These are phyloP conservation scores for Apiotrichum laibachii DNA, from an alignment of 1,284 basidiomycete genomes.

Conservation along the genomic window DNA sequence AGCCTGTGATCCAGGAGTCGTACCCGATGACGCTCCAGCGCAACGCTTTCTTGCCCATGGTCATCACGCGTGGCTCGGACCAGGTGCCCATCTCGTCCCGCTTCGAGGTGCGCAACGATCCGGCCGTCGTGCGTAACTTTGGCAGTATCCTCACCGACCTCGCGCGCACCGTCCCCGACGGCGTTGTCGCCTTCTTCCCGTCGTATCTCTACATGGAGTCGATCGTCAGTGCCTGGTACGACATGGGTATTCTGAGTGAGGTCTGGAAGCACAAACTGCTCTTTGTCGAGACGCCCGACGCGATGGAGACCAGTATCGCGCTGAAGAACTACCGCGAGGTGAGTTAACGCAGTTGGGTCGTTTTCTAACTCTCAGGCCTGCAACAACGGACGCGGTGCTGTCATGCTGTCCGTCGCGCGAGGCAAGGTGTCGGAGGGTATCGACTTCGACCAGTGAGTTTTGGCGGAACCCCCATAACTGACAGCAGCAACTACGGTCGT, in stretches of 20 bases:
- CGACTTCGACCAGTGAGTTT: constrained; percentile 84
- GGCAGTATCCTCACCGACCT: constrained; percentile 98
- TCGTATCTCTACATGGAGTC: constrained; percentile 99
- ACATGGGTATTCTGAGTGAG: constrained; percentile 99
- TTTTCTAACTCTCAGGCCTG: constrained; percentile 66
- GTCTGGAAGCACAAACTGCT: constrained; percentile 99
- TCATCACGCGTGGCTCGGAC: constrained; percentile 96
- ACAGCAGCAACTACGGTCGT: constrained; percentile 76
- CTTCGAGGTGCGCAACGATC: constrained; percentile 98
- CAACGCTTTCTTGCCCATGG: constrained; percentile 96
- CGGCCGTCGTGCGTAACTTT: constrained; percentile 97
- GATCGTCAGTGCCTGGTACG: constrained; percentile 99
- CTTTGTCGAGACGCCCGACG: constrained; percentile 99
- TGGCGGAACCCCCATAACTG: constrained; percentile 1
- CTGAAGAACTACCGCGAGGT: constrained; percentile 95
- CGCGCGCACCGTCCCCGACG: constrained; percentile 95
- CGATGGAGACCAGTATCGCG: constrained; percentile 97
- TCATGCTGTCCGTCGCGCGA: constrained; percentile 92
- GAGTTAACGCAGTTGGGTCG: constrained; percentile 33
- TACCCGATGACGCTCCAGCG: constrained; percentile 98
- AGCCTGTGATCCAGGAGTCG: constrained; percentile 92
- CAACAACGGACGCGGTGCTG: constrained; percentile 96
- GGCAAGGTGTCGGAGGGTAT: constrained; percentile 99
- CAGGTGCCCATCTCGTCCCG: constrained; percentile 99
- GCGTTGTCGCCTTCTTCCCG: constrained; percentile 99